A percentile compares a stretch with the other conserved stretches of the same genome.
Evolutionary conservation across 164 flowering plant genomes (phyloP).

Genomic region (Nymphaea colorata): DNA sequence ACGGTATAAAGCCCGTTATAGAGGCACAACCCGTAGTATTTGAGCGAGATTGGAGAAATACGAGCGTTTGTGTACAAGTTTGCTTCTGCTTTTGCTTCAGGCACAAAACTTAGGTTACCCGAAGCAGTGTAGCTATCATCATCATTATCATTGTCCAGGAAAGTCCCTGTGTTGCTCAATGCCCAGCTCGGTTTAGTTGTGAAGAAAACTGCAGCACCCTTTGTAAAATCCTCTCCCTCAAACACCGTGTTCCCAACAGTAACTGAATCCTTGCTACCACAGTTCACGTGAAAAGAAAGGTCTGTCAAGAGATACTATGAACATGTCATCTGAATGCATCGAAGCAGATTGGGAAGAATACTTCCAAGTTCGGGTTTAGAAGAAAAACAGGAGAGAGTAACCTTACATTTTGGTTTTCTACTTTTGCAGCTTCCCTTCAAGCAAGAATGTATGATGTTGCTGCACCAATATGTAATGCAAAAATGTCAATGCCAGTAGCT

Average conservation of each 20-base stretch:
- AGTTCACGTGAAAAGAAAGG: conserved; percentile 5
- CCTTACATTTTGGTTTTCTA: not conserved
- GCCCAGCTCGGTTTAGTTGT: conserved; percentile 4
- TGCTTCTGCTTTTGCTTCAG: not conserved
- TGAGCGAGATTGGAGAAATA: conserved; percentile 9
- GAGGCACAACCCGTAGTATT: conserved; percentile 12
- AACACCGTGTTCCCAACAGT: conserved; percentile 3
- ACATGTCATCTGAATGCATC: too few species aligned
- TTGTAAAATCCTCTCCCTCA: conserved; percentile 2
- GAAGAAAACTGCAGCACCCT: conserved; percentile 2
- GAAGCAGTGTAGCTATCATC: not conserved
- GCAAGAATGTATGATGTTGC: not conserved
- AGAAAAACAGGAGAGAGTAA: not conserved
- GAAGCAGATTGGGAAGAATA: not conserved
- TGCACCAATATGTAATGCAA: not conserved
- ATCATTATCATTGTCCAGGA: not conserved
- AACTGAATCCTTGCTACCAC: conserved; percentile 6
- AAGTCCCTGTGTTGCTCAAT: conserved; percentile 13
- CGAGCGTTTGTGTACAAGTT: conserved; percentile 8
- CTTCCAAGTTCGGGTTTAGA: not conserved
- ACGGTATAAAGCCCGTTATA: conserved; percentile 9
- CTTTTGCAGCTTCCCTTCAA: not conserved
- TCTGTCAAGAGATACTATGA: conserved; percentile 5
- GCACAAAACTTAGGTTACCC: too few species aligned
- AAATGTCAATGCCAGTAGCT: not conserved